Conservation (phyloP, 176 grass and related monocot genomes). For the Aechmea fasciata region DNA sequence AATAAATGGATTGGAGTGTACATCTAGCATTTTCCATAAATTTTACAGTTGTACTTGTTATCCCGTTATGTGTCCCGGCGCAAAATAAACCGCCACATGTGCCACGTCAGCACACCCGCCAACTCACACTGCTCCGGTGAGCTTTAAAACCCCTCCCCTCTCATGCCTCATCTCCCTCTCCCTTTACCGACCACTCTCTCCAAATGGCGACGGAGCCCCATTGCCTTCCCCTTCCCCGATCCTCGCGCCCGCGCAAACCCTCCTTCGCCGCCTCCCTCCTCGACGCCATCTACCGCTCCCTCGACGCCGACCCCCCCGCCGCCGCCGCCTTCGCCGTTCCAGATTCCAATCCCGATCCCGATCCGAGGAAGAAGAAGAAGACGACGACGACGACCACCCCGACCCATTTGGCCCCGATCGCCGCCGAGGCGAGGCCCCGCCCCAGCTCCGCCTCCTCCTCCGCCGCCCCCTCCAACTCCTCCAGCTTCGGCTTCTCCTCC, state of each 20-base stretch:
- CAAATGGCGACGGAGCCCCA: background rate
- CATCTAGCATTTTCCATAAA: too few species aligned
- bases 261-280: constrained; percentile 4
- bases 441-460: background rate
- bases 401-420: background rate
- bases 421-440: background rate
- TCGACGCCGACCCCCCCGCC: background rate
- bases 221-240: background rate
- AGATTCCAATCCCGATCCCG: background rate
- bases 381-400: background rate
- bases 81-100: too few species aligned
- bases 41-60: too few species aligned
- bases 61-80: too few species aligned
- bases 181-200: background rate
- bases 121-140: background rate
- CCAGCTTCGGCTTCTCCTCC: constrained; percentile 3
- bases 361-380: too few species aligned
- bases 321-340: background rate
- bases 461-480: background rate
- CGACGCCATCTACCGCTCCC: constrained; percentile 2
- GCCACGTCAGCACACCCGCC: background rate
- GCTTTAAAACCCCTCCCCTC: background rate
- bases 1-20: too few species aligned
- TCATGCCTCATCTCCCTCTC: background rate
- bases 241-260: background rate